These are phyloP conservation scores for Calonectria ilicicola DNA, from an alignment of 2,329 filamentous ascomycete species.

Conservation along the genomic window DNA sequence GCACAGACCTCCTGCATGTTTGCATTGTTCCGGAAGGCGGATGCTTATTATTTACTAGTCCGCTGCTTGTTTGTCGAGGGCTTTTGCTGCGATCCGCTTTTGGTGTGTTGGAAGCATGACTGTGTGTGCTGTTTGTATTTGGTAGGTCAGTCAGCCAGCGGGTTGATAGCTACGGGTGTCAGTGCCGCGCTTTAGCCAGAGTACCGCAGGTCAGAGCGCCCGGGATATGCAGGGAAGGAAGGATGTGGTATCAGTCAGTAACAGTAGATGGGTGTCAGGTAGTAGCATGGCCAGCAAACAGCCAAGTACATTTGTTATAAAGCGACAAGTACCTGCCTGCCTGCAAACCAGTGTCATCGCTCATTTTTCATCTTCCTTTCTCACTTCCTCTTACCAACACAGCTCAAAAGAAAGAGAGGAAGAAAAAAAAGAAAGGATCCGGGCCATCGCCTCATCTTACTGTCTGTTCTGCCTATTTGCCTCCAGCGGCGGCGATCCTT, in stretches of 20 bases:
- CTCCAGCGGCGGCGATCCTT: background rate
- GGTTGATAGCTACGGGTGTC: conserved; percentile 4
- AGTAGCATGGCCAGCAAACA: background rate
- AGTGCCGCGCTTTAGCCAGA: background rate
- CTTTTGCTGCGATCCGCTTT: background rate
- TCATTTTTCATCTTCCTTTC: background rate
- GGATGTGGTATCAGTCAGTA: conserved; percentile 12
- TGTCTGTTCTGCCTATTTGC: background rate
- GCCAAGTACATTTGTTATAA: conserved; percentile 22
- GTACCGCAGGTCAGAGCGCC: conserved; percentile 1
- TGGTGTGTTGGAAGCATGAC: background rate
- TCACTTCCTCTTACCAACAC: conserved; percentile 4
- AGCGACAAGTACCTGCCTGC: conserved; percentile 8
- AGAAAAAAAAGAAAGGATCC: background rate
- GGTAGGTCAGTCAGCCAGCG: background rate
- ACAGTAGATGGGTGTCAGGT: background rate
- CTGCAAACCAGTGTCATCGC: background rate
- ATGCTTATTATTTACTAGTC: conserved; percentile 20
- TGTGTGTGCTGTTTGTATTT: background rate
- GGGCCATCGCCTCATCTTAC: background rate
- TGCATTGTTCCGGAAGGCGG: conserved; percentile 34
- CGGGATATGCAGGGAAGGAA: conserved; percentile 12
- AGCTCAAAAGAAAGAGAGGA: background rate
- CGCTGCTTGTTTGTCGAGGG: background rate
- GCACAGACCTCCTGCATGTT: conserved; percentile 27